phyloP scores from a whole-genome alignment of 257 asterid species.

The Capsicum baccatum region DNA sequence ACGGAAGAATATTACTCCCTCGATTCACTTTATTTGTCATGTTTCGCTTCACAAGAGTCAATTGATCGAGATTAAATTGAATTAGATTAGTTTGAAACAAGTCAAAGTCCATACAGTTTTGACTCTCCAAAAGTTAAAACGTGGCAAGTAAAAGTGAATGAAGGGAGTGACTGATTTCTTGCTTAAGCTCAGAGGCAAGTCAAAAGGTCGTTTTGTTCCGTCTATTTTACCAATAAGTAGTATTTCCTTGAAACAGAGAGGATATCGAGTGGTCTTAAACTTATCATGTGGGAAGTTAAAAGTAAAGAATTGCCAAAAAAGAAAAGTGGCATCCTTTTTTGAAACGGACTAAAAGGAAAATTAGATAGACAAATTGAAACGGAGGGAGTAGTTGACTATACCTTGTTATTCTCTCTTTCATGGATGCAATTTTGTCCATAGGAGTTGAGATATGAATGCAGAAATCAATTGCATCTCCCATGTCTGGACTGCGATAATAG shows the following conservation, averaged over 20 bases:
- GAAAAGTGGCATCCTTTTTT: too few species aligned
- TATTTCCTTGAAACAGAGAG: not conserved
- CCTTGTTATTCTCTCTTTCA: constrained; percentile 84
- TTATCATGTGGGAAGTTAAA: too few species aligned
- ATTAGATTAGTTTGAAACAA: too few species aligned
- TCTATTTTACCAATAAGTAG: not conserved
- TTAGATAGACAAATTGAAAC: too few species aligned
- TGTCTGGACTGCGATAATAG: constrained; percentile 89
- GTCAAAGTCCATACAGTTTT: too few species aligned
- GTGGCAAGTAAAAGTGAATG: too few species aligned
- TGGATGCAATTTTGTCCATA: constrained; percentile 60
- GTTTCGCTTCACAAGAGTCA: too few species aligned
- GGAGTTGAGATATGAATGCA: constrained; percentile 80
- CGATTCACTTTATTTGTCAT: not conserved
- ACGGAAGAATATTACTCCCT: not conserved
- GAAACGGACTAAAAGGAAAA: too few species aligned
- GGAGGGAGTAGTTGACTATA: constrained; percentile 31
- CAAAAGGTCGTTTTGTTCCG: not conserved
- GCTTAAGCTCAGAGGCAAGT: not conserved
- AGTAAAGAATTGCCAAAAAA: too few species aligned
- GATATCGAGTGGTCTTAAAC: not conserved
- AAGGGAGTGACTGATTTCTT: not conserved
- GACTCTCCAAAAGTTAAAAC: too few species aligned
- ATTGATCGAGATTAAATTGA: too few species aligned
- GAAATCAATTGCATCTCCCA: constrained; percentile 87